Percentiles rank a stretch among this genome's conserved stretches.
Evolutionary conservation across 1,284 basidiomycete genomes (phyloP).

Genomic region (Sporisorium sorghi): DNA sequence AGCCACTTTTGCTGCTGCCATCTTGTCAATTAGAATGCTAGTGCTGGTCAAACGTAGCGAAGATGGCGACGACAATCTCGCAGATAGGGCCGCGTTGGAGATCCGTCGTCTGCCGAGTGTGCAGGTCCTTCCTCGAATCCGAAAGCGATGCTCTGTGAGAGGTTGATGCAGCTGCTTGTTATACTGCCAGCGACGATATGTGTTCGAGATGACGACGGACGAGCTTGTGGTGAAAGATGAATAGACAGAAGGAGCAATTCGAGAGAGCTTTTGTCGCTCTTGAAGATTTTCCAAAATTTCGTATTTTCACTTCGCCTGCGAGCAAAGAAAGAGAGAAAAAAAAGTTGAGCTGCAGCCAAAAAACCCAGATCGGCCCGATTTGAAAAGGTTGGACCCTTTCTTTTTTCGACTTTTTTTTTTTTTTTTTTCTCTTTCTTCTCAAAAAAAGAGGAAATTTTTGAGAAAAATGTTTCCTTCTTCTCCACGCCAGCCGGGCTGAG

Average conservation of each 20-base stretch:
- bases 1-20: slow-evolving; percentile 36
- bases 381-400: not conserved
- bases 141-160: too few relatives aligned
- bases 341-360: slow-evolving; percentile 1
- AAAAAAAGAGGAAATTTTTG: slow-evolving; percentile 27
- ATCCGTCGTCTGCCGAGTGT: not conserved
- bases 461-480: slow-evolving; percentile 17
- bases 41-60: not conserved
- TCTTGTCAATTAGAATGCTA: slow-evolving; percentile 14
- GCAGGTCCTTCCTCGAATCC: too few relatives aligned
- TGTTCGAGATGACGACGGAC: slow-evolving; percentile 1
- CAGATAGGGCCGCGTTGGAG: not conserved
- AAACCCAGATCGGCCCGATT: slow-evolving; percentile 23
- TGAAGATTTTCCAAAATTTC: slow-evolving; percentile 19
- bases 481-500: slow-evolving; percentile 10
- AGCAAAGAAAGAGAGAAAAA: slow-evolving; percentile 19
- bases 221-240: not conserved
- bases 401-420: slow-evolving; percentile 6
- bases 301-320: slow-evolving; percentile 2
- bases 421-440: slow-evolving; percentile 15
- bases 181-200: too few relatives aligned
- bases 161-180: not conserved
- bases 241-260: too few relatives aligned
- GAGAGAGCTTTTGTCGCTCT: not conserved
- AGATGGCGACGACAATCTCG: not conserved